Conservation (phyloP, 192 early-diverging fungal genomes). For the Haplosporangium gracile region DNA sequence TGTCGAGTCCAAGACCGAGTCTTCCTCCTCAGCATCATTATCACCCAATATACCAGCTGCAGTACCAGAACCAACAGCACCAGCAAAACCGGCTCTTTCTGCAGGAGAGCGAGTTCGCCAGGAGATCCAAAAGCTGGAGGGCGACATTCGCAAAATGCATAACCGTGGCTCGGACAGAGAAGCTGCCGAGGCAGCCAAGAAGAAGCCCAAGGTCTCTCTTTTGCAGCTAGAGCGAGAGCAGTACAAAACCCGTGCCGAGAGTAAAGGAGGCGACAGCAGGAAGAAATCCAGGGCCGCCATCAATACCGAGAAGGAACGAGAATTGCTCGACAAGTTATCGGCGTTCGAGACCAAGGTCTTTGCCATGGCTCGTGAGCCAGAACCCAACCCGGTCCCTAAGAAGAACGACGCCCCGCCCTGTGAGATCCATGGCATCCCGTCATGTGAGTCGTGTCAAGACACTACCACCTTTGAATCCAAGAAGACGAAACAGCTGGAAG, state of each 20-base stretch:
- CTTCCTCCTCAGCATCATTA: background rate
- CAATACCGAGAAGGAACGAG: constrained; percentile 25
- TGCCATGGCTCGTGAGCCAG: constrained; percentile 17
- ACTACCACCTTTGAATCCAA: constrained; percentile 54
- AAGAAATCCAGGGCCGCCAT: constrained; percentile 8
- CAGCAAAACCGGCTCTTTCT: constrained; percentile 5
- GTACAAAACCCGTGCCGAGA: constrained; percentile 58
- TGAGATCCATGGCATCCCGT: constrained; percentile 73
- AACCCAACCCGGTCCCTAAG: constrained; percentile 24
- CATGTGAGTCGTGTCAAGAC: constrained; percentile 80
- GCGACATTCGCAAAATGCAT: constrained; percentile 74
- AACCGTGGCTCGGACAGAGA: constrained; percentile 38
- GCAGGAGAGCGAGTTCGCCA: constrained; percentile 56
- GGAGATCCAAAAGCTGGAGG: constrained; percentile 74
- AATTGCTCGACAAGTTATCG: constrained; percentile 65
- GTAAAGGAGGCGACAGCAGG: constrained; percentile 29
- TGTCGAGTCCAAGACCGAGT: constrained; percentile 16
- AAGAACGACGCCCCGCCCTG: constrained; percentile 66
- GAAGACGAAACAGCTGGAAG: constrained; percentile 27
- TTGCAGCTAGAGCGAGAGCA: constrained; percentile 63
- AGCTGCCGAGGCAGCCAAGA: constrained; percentile 35
- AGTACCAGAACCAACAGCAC: background rate
- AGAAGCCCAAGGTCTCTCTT: constrained; percentile 59
- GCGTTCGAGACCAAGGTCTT: constrained; percentile 69
- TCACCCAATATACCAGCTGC: background rate